Percentiles rank a stretch among this genome's conserved stretches.
Evolutionary conservation across 768 basidiomycete species (phyloP).

Genomic region (Auricularia sp.): DNA sequence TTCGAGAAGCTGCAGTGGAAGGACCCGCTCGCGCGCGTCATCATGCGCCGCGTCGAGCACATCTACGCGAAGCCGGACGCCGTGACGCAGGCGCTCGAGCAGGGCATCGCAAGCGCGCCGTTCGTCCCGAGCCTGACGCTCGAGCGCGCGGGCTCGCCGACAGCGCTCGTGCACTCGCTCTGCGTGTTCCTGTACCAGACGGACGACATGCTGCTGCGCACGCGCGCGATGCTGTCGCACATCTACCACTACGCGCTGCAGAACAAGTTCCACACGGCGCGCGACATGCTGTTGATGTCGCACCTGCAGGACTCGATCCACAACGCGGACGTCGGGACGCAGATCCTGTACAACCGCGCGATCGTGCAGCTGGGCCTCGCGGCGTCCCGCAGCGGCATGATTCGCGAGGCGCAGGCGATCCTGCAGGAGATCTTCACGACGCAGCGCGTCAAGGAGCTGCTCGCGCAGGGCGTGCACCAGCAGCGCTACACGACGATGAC

Average conservation of each 20-base stretch:
- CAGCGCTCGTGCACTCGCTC: constrained; percentile 75
- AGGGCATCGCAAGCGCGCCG: constrained; percentile 46
- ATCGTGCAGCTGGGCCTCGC: constrained; percentile 95
- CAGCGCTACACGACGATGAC: constrained; percentile 70
- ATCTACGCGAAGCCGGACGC: constrained; percentile 98
- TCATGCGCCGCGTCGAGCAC: constrained; percentile 94
- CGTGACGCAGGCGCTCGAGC: constrained; percentile 84
- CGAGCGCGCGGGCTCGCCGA: constrained; percentile 43
- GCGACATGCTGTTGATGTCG: constrained; percentile 98
- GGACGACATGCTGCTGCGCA: constrained; percentile 83
- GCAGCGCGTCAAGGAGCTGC: constrained; percentile 91
- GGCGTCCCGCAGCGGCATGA: constrained; percentile 90
- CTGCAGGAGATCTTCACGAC: constrained; percentile 94
- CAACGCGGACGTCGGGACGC: constrained; percentile 91
- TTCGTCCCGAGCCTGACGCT: constrained; percentile 57
- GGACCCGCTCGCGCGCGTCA: constrained; percentile 75
- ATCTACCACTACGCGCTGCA: constrained; percentile 96
- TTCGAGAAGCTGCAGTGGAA: constrained; percentile 73
- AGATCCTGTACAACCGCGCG: constrained; percentile 96
- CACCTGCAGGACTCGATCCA: constrained; percentile 95
- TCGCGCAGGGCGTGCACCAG: constrained; percentile 91
- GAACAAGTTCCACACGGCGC: constrained; percentile 92
- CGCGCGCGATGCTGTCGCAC: constrained; percentile 94
- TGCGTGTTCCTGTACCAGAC: constrained; percentile 91
- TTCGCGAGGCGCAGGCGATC: constrained; percentile 87